Evolutionary conservation across 345 rosid species (phyloP), one percentile per base, ranked within the genome.

Genomic region (Citrus maxima): DNA sequence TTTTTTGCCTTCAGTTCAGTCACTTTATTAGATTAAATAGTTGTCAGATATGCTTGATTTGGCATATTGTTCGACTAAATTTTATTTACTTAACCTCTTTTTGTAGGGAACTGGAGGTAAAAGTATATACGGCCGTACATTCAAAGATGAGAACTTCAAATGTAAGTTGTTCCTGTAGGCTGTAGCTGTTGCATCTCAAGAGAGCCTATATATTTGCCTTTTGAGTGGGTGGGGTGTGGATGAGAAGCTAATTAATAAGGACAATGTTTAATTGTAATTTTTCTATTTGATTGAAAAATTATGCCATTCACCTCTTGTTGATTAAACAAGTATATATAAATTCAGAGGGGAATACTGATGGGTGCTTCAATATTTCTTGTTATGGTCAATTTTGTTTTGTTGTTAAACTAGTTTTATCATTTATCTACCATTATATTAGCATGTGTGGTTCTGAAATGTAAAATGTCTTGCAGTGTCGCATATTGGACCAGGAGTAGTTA

Each of bases 41-140:
- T 62, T 34, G 14, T 40, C 10, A 30, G 8, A 18, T 24, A 40
- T 49, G 70, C 18, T 64, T 63, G 63, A 51, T 49, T 21, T 56
- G 22, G 21, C 27, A 27, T 38, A 70, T 10, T 35, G 59, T 56
- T 71, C 13, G 7, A 24, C 55, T 56, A 55, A 22, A 46, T 77
- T 4, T 5, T 27, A 5, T 38, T 25, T 30, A 25, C 32, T 65
- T 42, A 10, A 21, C 54, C 25, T 61, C 7, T 59, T 16, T 46
- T 83, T 88, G 84, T 93, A 97, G 99, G 99, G 99, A 82, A 97
- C 98, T 80, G 99, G 99, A 81, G 99, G 99, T 62, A 97, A 93
- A 87, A 97, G 99, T 86, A 90, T 97, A 58, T 97, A 93, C 66
- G 99, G 99, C 13, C 91, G 96, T 59, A 94, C 90, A 32, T 97